Percentiles rank a stretch among this genome's conserved stretches.
phyloP scores from a whole-genome alignment of 805 yeast genomes.

The Saccharomycopsis vini region DNA sequence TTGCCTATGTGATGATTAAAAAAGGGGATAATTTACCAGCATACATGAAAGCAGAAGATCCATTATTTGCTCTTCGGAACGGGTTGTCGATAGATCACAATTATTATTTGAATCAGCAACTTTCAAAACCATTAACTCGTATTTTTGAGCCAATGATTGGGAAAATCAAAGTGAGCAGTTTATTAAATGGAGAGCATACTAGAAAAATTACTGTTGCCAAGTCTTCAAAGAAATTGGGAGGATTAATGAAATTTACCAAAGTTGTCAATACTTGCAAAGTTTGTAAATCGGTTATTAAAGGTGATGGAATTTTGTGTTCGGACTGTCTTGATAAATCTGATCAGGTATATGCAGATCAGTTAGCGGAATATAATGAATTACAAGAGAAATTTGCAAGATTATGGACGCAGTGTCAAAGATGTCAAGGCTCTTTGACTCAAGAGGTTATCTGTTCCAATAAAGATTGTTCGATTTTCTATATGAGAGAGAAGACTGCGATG shows the following conservation, averaged over 20 bases:
- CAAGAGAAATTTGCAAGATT: conserved; percentile 77
- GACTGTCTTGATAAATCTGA: conserved; percentile 71
- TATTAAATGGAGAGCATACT: conserved; percentile 79
- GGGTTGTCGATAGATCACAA: conserved; percentile 90
- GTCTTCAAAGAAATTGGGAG: conserved; percentile 33
- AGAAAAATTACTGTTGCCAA: conserved; percentile 52
- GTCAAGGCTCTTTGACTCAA: conserved; percentile 93
- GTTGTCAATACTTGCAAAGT: conserved; percentile 83
- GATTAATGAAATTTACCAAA: conserved; percentile 84
- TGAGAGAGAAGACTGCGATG: conserved; percentile 83
- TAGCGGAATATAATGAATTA: conserved; percentile 68
- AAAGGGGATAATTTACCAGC: conserved; percentile 74
- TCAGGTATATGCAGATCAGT: conserved; percentile 69
- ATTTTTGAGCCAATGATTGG: conserved; percentile 95
- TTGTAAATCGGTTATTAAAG: conserved; percentile 71
- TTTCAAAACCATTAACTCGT: conserved; percentile 85
- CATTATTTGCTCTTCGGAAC: conserved; percentile 84
- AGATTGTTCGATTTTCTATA: conserved; percentile 95
- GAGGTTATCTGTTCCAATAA: conserved; percentile 92
- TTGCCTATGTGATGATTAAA: conserved; percentile 87
- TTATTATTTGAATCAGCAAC: conserved; percentile 86
- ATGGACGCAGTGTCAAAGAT: conserved; percentile 98
- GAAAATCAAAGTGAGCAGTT: conserved; percentile 67
- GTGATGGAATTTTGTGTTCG: conserved; percentile 68
- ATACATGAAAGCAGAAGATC: conserved; percentile 96